A percentile compares a stretch with the other conserved stretches of the same genome.
Conservation (phyloP, 2,329 filamentous ascomycete species). For the Emergomyces orientalis region DNA sequence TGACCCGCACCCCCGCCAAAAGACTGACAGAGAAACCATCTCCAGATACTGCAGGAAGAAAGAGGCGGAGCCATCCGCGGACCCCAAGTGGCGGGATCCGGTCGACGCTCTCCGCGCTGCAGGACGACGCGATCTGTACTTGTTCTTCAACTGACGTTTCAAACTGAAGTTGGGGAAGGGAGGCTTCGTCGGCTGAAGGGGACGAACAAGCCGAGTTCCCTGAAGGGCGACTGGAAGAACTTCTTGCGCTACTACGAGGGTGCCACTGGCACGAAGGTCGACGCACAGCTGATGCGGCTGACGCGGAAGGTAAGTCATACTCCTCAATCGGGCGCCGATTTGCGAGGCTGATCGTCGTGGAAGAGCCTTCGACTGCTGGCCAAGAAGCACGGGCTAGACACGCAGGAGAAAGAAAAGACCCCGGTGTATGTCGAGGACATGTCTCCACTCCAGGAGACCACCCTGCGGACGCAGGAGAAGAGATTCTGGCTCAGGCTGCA, state of each 20-base stretch:
- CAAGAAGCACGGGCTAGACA: constrained; percentile 16
- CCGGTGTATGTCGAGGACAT: no score
- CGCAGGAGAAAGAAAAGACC: constrained; percentile 15
- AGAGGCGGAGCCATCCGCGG: no score
- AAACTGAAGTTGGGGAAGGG: no score
- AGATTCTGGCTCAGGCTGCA: no score
- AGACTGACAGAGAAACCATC: no score
- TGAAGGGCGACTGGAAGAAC: constrained; percentile 20
- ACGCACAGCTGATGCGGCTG: constrained; percentile 13
- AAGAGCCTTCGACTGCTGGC: constrained; percentile 16
- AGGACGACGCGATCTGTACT: constrained; percentile 17
- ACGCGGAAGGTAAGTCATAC: constrained; percentile 10
- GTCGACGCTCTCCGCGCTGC: no score
- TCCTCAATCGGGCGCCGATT: background rate
- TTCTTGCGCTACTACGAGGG: constrained; percentile 18
- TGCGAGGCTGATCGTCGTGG: no score
- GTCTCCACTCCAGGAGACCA: no score
- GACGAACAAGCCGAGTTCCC: constrained; percentile 12
- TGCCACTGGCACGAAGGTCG: constrained; percentile 14
- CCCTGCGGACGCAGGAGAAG: no score
- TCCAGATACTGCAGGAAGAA: no score
- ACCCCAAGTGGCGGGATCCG: no score
- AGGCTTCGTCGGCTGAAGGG: constrained; percentile 13
- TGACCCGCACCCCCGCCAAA: no score
- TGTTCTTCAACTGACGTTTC: constrained; percentile 20